Conservation (phyloP, 2,329 filamentous ascomycete genomes). For the Aureobasidium uvarum region DNA sequence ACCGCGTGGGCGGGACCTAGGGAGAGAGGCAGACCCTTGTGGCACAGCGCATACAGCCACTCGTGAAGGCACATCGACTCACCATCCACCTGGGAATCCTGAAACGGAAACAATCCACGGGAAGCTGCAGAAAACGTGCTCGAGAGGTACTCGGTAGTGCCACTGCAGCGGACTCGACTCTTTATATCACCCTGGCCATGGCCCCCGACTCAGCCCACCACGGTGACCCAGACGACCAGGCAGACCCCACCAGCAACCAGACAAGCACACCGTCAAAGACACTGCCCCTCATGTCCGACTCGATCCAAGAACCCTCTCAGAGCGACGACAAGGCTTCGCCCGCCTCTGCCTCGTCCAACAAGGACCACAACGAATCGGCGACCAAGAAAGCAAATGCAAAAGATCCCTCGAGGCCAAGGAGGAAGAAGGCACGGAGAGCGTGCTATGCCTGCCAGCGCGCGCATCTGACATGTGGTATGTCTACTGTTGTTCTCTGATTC, state of each 20-base stretch:
- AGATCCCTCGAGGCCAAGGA: conserved; percentile 80
- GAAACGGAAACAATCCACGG: conserved; percentile 24
- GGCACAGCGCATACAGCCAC: conserved; percentile 24
- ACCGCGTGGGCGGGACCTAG: conserved; percentile 21
- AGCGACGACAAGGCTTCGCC: conserved; percentile 41
- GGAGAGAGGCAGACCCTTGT: conserved; percentile 2
- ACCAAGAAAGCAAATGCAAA: conserved; percentile 61
- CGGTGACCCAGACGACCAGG: background rate
- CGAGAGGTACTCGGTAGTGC: background rate
- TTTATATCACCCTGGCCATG: conserved; percentile 19
- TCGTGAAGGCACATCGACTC: conserved; percentile 18
- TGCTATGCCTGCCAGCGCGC: conserved; percentile 97
- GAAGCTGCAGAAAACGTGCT: conserved; percentile 27
- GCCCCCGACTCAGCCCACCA: conserved; percentile 34
- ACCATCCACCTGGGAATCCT: conserved; percentile 20
- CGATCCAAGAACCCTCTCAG: conserved; percentile 41
- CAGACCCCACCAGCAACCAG: conserved; percentile 1
- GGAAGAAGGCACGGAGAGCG: conserved; percentile 93
- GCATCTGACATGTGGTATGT: conserved; percentile 97
- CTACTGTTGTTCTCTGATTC: background rate
- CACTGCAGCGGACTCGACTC: conserved; percentile 4
- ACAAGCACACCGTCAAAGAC: background rate
- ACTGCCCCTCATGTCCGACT: conserved; percentile 45
- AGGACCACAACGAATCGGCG: conserved; percentile 37
- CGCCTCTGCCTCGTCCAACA: conserved; percentile 31